Conservation (phyloP, 164 flowering plant genomes). For the Aristolochia fimbriata region DNA sequence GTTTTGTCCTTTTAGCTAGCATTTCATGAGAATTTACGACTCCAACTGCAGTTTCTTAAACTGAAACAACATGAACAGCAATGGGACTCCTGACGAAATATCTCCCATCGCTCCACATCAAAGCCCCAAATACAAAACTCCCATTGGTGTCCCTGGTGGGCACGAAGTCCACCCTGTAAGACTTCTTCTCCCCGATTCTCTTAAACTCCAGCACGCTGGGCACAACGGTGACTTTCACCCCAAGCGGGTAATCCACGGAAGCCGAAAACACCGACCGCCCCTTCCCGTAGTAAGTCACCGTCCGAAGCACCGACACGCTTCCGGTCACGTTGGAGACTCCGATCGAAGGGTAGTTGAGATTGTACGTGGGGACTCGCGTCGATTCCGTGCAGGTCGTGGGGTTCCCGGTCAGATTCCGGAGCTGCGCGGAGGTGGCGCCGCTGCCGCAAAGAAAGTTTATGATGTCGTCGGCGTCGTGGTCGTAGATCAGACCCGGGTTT, state of each 20-base stretch:
- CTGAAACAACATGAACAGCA: constrained; percentile 38
- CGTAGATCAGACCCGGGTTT: constrained; percentile 49
- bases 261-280: constrained; percentile 32
- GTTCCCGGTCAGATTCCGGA: constrained; percentile 36
- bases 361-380: constrained; percentile 20
- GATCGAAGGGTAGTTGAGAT: constrained; percentile 58
- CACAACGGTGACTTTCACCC: constrained; percentile 28
- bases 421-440: constrained; percentile 33
- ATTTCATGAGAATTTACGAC: no score
- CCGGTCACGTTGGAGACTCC: constrained; percentile 39
- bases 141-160: constrained; percentile 26
- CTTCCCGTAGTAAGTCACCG: constrained; percentile 40
- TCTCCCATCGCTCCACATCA: constrained; percentile 39
- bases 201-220: constrained; percentile 30
- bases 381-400: constrained; percentile 20
- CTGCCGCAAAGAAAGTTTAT: constrained; percentile 37
- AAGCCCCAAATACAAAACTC: constrained; percentile 40
- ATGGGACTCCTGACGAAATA: constrained; percentile 41
- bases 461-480: constrained; percentile 24
- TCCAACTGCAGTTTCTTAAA: no score
- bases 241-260: constrained; percentile 25
- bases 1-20: no score
- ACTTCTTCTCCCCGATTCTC: constrained; percentile 30
- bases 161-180: constrained; percentile 31
- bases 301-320: constrained; percentile 31